Percentiles rank a stretch among this genome's conserved stretches.
phyloP scores from a whole-genome alignment of 352 stramenopile genomes.

The Pythium oligandrum region DNA sequence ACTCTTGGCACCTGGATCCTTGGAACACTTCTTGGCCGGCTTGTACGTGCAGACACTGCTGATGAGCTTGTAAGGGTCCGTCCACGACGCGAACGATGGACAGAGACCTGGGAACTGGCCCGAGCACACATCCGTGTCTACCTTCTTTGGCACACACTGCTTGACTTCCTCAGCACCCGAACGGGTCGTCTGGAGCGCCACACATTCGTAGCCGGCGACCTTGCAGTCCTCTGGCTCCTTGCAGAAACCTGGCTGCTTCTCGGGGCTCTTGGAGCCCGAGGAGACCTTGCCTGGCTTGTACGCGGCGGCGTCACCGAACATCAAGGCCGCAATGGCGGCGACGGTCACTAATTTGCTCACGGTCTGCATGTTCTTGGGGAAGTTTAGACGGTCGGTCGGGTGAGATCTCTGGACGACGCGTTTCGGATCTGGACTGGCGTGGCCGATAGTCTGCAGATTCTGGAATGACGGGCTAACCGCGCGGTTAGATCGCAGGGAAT shows the following conservation, averaged over 20 bases:
- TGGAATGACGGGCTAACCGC: no score
- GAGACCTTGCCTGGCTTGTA: constrained; percentile 14
- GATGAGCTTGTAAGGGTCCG: constrained; percentile 62
- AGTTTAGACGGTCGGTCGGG: no score
- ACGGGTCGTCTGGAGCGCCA: constrained; percentile 66
- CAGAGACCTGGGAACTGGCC: constrained; percentile 60
- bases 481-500: no score
- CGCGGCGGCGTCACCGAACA: background rate
- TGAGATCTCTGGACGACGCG: no score
- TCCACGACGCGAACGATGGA: constrained; percentile 66
- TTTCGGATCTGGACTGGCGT: no score
- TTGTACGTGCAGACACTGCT: constrained; percentile 78
- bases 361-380: constrained; percentile 6
- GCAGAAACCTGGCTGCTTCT: constrained; percentile 20
- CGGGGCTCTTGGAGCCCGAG: constrained; percentile 8
- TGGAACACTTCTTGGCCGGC: constrained; percentile 55
- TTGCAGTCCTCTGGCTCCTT: constrained; percentile 35
- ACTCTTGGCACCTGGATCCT: constrained; percentile 28
- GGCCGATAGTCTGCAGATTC: no score
- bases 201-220: constrained; percentile 61
- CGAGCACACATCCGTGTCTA: constrained; percentile 55
- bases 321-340: no score
- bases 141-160: constrained; percentile 63
- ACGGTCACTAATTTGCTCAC: background rate
- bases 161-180: constrained; percentile 53